A percentile compares a stretch with the other conserved stretches of the same genome.
These are phyloP conservation scores for Quercus wislizeni DNA, from an alignment of 306 rosid genomes.

Conservation along the genomic window DNA sequence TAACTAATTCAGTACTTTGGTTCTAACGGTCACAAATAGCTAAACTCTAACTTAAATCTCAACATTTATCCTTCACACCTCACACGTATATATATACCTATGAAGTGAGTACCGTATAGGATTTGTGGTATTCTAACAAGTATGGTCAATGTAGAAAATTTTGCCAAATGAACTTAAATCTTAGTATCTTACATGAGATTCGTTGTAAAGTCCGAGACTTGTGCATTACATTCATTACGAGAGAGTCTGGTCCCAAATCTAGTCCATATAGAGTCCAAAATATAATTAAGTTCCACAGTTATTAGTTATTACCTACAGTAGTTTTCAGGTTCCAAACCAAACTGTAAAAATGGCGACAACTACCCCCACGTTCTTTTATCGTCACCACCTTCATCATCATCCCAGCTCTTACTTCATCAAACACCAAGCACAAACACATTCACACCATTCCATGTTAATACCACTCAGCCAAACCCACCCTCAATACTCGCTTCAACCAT, in stretches of 20 bases:
- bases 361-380: conserved; percentile 55
- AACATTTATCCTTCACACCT: rapidly evolving
- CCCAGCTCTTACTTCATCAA: conserved; percentile 31
- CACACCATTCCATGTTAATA: conserved; percentile 37
- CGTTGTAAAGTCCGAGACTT: background rate
- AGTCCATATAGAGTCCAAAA: background rate
- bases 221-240: background rate
- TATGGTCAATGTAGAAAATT: too few relatives aligned
- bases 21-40: too few relatives aligned
- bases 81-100: rapidly evolving
- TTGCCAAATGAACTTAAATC: background rate
- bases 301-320: conserved; percentile 3
- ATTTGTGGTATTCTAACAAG: too few relatives aligned
- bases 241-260: background rate
- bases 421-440: conserved; percentile 12
- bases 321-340: conserved; percentile 34
- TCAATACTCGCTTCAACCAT: conserved; percentile 38
- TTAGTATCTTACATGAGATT: background rate
- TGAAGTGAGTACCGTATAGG: rapidly evolving
- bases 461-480: conserved; percentile 15
- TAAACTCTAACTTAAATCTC: rapidly evolving
- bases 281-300: background rate
- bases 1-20: too few relatives aligned
- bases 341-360: conserved; percentile 52
- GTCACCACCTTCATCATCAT: conserved; percentile 43